Evolutionary conservation across 495 filamentous ascomycete genomes (phyloP).

Genomic region (Terfezia claveryi): DNA sequence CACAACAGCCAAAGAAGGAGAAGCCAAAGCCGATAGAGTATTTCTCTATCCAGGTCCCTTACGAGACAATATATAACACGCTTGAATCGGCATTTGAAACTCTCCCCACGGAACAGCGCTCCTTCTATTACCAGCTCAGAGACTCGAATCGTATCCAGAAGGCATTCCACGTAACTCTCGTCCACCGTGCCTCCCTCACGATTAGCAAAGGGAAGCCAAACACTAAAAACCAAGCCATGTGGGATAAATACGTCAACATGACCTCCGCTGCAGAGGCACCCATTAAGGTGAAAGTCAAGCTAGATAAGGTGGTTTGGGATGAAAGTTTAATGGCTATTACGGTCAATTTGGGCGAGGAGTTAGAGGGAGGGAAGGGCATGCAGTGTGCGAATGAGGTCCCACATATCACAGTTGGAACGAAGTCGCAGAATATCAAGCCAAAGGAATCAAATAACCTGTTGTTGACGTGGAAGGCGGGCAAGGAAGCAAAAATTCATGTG

Average conservation of each 20-base stretch:
- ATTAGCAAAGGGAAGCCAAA: constrained; percentile 21
- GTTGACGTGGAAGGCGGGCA: constrained; percentile 37
- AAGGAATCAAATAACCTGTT: constrained; percentile 83
- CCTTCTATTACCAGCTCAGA: constrained; percentile 56
- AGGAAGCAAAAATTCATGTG: constrained; percentile 26
- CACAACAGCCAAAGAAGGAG: constrained; percentile 12
- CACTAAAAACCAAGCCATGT: constrained; percentile 28
- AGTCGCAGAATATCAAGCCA: constrained; percentile 49
- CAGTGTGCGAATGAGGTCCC: constrained; percentile 55
- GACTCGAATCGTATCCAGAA: constrained; percentile 51
- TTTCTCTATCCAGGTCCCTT: constrained; percentile 45
- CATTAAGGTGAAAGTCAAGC: constrained; percentile 28
- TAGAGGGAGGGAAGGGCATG: constrained; percentile 23
- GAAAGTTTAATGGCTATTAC: constrained; percentile 69
- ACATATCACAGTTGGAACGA: constrained; percentile 78
- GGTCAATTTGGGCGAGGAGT: constrained; percentile 38
- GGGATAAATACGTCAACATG: constrained; percentile 36
- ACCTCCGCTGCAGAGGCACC: constrained; percentile 18
- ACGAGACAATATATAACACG: background rate
- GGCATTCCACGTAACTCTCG: constrained; percentile 83
- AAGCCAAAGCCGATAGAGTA: constrained; percentile 52
- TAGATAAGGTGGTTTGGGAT: constrained; percentile 48
- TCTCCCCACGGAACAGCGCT: constrained; percentile 2
- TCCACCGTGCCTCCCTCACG: constrained; percentile 46
- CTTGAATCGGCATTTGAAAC: too few relatives aligned